Percentiles rank a stretch among this genome's conserved stretches.
Evolutionary conservation across 257 asterid genomes (phyloP).

Genomic region (Plantago elongata): DNA sequence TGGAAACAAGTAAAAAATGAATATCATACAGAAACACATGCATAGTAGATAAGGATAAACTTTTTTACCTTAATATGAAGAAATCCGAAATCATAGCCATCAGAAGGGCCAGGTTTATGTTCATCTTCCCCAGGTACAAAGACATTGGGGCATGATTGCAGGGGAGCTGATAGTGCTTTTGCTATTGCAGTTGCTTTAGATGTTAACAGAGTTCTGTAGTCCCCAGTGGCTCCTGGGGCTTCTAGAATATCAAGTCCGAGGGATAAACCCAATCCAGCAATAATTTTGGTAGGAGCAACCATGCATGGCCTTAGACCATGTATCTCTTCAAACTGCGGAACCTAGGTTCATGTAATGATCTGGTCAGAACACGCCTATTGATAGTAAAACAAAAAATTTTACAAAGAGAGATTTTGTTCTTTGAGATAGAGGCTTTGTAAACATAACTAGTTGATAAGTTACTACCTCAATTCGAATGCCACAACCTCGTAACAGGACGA

Average conservation of each 20-base stretch:
- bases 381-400: neutral
- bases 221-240: slow-evolving; percentile 98
- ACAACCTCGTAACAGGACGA: slow-evolving; percentile 91
- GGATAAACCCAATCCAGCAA: slow-evolving; percentile 95
- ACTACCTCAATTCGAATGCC: slow-evolving; percentile 96
- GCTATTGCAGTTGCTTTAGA: slow-evolving; percentile 90
- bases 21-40: neutral
- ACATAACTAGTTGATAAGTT: neutral
- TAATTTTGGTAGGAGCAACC: slow-evolving; percentile 97
- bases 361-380: slow-evolving; percentile 4
- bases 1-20: neutral
- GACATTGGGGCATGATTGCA: slow-evolving; percentile 54
- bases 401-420: neutral
- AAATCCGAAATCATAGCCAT: slow-evolving; percentile 93
- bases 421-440: no score
- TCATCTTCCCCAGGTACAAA: slow-evolving; percentile 94
- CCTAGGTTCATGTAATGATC: slow-evolving; percentile 39
- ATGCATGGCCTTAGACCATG: slow-evolving; percentile 89
- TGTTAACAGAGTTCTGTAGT: slow-evolving; percentile 82
- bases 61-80: slow-evolving; percentile 83
- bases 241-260: slow-evolving; percentile 94
- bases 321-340: slow-evolving; percentile 63
- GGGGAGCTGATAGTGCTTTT: slow-evolving; percentile 78
- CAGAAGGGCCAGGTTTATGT: slow-evolving; percentile 64
- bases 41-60: neutral